Conservation (phyloP, 2,329 filamentous ascomycete genomes). For the Hymenoscyphus albidus region DNA sequence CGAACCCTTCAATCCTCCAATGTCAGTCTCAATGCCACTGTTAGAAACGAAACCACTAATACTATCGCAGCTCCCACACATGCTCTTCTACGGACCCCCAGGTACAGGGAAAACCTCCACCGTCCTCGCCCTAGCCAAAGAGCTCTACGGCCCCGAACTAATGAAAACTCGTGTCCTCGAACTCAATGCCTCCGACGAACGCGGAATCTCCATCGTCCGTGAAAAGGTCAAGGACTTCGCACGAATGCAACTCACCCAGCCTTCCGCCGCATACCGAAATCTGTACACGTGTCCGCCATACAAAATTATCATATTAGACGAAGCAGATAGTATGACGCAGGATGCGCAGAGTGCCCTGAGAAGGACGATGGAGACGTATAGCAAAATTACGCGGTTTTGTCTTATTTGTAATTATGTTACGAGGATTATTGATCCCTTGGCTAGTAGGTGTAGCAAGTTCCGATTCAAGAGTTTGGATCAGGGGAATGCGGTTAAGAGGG, state of each 20-base stretch:
- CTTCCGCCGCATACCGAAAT: slow-evolving; percentile 59
- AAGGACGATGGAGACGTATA: slow-evolving; percentile 97
- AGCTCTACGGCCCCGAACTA: slow-evolving; percentile 93
- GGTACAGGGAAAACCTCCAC: slow-evolving; percentile 98
- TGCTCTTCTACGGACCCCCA: slow-evolving; percentile 98
- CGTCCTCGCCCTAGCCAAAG: slow-evolving; percentile 92
- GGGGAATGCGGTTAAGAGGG: slow-evolving; percentile 71
- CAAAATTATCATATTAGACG: slow-evolving; percentile 98
- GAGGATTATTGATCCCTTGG: slow-evolving; percentile 93
- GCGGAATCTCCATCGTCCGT: slow-evolving; percentile 92
- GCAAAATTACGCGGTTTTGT: slow-evolving; percentile 93
- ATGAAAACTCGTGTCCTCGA: slow-evolving; percentile 94
- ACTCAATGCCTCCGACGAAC: slow-evolving; percentile 98
- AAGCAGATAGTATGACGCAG: slow-evolving; percentile 98
- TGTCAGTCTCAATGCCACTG: slow-evolving; percentile 42
- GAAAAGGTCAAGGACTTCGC: slow-evolving; percentile 99
- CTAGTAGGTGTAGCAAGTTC: slow-evolving; percentile 92
- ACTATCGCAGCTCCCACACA: slow-evolving; percentile 74
- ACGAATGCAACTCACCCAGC: slow-evolving; percentile 85
- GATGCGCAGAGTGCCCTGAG: slow-evolving; percentile 91
- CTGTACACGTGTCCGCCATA: slow-evolving; percentile 93
- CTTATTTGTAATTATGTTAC: slow-evolving; percentile 99
- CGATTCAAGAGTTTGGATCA: slow-evolving; percentile 95
- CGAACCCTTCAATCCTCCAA: slow-evolving; percentile 93
- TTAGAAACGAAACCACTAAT: slow-evolving; percentile 18